Evolutionary conservation across 257 asterid genomes (phyloP), one percentile per base, ranked within the genome.

Genomic region (Coffea canephora): DNA sequence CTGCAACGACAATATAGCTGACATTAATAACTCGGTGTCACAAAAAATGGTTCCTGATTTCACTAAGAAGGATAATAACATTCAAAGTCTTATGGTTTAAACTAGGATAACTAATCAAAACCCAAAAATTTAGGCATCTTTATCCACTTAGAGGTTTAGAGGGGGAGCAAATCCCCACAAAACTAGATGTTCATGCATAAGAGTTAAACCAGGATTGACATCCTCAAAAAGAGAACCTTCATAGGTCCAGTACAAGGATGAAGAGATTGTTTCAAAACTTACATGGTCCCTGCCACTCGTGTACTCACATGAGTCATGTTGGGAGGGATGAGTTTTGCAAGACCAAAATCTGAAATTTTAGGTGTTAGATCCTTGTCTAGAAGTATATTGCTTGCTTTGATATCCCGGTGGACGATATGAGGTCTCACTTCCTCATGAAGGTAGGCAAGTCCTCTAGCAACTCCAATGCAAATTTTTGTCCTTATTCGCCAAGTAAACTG

Each of bases 221-320:
- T 34, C 57, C 66, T 57, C 18, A 19, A 25, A 71, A 39, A 41
- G 25, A 34, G 14, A 43, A 55, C 67, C 68, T 46, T 13, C 75
- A 46, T 49, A 4, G 66, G 62, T n/a, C 34, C 52, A 80, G 69
- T 73, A 73, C 64, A 43, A 79, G 68, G 61, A 74, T 59, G 50
- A 75, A 68, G 50, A 64, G 67, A 43, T 16, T 43, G 19, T 27
- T 48, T 77, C 34, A 74, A 86, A 39, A 39, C 99, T 87, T 87
- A 96, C 99, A 96, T 85, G 31, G 99, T 96, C 84, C 99, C 99
- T 0, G 98, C 98, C 10, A 96, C 99, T 3, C 97, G 97, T 43
- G 99, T 96, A 67, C 99, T 96, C 81, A 96, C 92, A 75, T 96
- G 99, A 68, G 97, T 91, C 91, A 85, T 81, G 87, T 92, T 88